phyloP scores from a whole-genome alignment of 208 protist species.

The Acanthamoeba culbertsoni region DNA sequence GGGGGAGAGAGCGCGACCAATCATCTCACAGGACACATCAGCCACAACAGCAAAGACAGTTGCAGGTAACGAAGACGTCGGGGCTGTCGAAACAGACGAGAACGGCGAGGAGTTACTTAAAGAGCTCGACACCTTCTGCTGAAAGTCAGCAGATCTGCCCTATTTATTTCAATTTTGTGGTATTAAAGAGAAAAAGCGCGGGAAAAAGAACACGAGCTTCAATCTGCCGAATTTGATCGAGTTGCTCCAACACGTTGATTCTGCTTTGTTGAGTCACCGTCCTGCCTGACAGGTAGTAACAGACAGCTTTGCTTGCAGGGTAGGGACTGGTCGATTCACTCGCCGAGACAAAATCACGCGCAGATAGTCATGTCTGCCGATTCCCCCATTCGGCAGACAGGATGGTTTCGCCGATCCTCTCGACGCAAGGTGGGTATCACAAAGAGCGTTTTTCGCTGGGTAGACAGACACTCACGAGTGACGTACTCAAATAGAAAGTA shows the following conservation, averaged over 20 bases:
- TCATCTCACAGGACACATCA: neutral
- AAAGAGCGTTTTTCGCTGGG: neutral
- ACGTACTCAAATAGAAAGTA: neutral
- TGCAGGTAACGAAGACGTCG: neutral
- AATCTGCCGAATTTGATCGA: neutral
- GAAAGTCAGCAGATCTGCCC: neutral
- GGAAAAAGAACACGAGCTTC: neutral
- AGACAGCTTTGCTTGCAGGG: too few relatives aligned
- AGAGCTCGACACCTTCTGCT: constrained; percentile 4
- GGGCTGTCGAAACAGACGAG: neutral
- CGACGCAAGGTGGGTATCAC: neutral
- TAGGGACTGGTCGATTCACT: too few relatives aligned
- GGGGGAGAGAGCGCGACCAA: neutral
- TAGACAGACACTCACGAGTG: neutral
- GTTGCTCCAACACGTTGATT: neutral
- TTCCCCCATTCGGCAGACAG: neutral
- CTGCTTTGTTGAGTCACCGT: neutral
- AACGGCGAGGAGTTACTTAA: constrained; percentile 7
- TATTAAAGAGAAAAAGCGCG: neutral
- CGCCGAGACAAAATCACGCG: too few relatives aligned
- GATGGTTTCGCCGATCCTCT: neutral
- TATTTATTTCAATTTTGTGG: too few relatives aligned
- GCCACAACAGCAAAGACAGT: neutral
- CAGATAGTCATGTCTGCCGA: neutral
- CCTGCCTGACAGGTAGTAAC: too few relatives aligned